Evolutionary conservation across 1,284 basidiomycete genomes (phyloP), one percentile per base, ranked within the genome.

Genomic region (Exsudoporus floridanus): DNA sequence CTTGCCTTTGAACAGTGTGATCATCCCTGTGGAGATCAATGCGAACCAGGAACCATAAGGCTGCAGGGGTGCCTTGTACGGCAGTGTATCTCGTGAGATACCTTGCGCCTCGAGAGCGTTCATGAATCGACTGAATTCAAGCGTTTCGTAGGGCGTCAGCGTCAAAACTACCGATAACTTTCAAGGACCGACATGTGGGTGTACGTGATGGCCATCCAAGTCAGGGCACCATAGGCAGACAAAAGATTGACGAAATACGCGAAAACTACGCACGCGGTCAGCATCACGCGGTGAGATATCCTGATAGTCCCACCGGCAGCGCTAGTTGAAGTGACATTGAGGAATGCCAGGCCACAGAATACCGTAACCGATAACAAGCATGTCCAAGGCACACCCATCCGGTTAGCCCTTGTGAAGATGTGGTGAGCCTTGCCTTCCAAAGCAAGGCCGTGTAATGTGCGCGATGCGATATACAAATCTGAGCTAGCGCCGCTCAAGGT

Each of bases 401-500:
- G 74, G 56, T 84, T 87, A 55, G 84, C 84, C 37, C 73, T 73
- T 42, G 67, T 62, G 66, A 84, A 80, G 38, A 82, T 71, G 13
- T 64, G 66, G 13, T 81, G 82, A 13, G 84, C 81, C 66, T 88
- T 84, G 19, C 84, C 80, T 64, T 87, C 81, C 37, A 84, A 64
- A 3, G 87, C 82, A 6, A 90, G 73, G 35, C 84, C 87, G 68
- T 89, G 86, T 6, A 90, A 70, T 0, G 84, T 86, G 47, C 90
- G 77, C 2, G 82, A 84, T 5, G 84, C 79, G 31, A 88, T 88
- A 71, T 88, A 92, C 30, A 90, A 64, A 71, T 87, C 85, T 1
- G 82, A 83, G 64, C 86, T 88, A 12, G 84, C 84, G 3, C 88
- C 87, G 37, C 84, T 87, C 69, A 86, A 79, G 9, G 89, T 87